phyloP scores from a whole-genome alignment of 2,329 filamentous ascomycete species.

The Graphilbum ipis-grandicollis region DNA sequence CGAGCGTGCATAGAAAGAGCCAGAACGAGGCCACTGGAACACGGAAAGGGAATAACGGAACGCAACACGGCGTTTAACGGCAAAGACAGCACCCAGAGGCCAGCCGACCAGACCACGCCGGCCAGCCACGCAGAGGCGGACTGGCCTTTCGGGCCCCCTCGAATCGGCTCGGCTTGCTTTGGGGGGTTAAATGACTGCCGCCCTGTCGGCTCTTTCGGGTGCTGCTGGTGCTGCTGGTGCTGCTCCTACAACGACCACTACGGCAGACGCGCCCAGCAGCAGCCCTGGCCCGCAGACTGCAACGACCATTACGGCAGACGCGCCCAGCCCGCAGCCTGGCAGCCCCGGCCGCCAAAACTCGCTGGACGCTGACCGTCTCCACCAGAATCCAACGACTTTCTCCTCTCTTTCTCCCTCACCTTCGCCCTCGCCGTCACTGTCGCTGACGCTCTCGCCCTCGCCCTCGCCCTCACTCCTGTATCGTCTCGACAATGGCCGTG shows the following conservation, averaged over 20 bases:
- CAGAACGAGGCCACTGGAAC: too few species aligned
- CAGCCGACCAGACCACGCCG: too few species aligned
- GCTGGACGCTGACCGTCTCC: neutral
- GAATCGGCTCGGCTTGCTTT: constrained; percentile 3
- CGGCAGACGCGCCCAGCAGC: constrained; percentile 2
- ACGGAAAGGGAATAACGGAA: too few species aligned
- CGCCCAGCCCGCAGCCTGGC: too few species aligned
- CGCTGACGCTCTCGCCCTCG: neutral
- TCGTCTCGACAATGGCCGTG: constrained; percentile 3
- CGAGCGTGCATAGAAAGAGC: too few species aligned
- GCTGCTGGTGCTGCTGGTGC: constrained; percentile 1
- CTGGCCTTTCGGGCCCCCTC: neutral
- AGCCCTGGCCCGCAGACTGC: constrained; percentile 1
- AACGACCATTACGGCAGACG: too few species aligned
- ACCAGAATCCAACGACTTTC: neutral
- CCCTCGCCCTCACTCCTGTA: too few species aligned
- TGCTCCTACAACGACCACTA: neutral
- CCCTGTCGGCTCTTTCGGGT: neutral
- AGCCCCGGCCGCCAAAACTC: too few species aligned
- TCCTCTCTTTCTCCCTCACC: neutral
- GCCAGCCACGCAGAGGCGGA: too few species aligned
- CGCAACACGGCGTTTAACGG: too few species aligned
- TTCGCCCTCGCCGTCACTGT: neutral
- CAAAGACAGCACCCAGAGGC: too few species aligned
- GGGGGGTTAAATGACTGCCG: constrained; percentile 7